Conservation (phyloP, 441 rosid genomes). For the Pelargonium cotyledonis region DNA sequence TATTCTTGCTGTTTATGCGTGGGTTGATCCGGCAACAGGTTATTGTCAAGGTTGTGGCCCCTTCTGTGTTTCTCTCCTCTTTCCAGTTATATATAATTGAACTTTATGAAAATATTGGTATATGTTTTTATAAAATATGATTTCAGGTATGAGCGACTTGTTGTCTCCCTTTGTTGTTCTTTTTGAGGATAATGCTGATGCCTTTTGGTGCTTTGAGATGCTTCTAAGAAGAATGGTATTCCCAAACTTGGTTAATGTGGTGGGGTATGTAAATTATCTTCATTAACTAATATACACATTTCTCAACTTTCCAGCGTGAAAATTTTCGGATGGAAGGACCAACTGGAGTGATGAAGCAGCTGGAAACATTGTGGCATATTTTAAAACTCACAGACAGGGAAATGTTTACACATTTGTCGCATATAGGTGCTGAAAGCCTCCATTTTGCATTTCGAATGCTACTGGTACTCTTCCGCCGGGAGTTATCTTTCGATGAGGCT, state of each 20-base stretch:
- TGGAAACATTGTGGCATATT: slow-evolving; percentile 80
- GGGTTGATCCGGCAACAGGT: slow-evolving; percentile 96
- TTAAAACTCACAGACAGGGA: slow-evolving; percentile 78
- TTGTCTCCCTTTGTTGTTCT: slow-evolving; percentile 89
- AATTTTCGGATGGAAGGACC: slow-evolving; percentile 95
- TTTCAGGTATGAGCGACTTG: slow-evolving; percentile 92
- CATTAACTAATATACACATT: slow-evolving; percentile 24
- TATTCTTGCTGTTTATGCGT: slow-evolving; percentile 95
- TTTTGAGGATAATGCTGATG: slow-evolving; percentile 89
- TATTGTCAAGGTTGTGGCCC: slow-evolving; percentile 84
- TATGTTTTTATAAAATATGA: slow-evolving; percentile 22
- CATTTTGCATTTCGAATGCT: slow-evolving; percentile 97
- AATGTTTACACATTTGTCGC: slow-evolving; percentile 67
- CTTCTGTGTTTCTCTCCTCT: slow-evolving; percentile 5
- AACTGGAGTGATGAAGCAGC: slow-evolving; percentile 85
- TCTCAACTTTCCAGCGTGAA: slow-evolving; percentile 49
- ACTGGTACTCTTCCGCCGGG: slow-evolving; percentile 83
- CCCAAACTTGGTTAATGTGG: slow-evolving; percentile 13
- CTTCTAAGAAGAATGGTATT: slow-evolving; percentile 87
- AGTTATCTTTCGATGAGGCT: slow-evolving; percentile 74
- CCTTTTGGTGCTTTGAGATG: slow-evolving; percentile 99
- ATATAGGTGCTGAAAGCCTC: slow-evolving; percentile 89
- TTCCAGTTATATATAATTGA: not conserved
- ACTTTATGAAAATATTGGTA: too few species aligned
- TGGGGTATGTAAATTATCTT: slow-evolving; percentile 17